Evolutionary conservation across 345 rosid species (phyloP), one percentile per base, ranked within the genome.

Genomic region (Eucalyptus sp.): DNA sequence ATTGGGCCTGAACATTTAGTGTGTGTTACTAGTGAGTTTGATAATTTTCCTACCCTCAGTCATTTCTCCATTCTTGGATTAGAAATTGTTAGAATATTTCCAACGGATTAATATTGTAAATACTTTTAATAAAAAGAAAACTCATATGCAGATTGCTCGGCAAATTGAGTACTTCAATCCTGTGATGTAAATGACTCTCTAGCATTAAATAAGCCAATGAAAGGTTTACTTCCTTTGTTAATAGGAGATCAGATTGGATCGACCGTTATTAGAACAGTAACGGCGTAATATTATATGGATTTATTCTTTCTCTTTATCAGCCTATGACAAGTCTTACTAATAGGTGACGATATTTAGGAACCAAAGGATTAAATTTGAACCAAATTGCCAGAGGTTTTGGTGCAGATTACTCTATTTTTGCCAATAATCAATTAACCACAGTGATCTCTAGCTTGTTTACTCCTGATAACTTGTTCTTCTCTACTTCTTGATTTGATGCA

Each of bases 271-370:
- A 60, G 7, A 27, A 60, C 2, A 25, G 12, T 56, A 24, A 56
- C 0, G 0, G 3, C 22, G 29, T 10, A 24, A 56, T 52, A 3
- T 56, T 56, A 56, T 8, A 27, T 27, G 31, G 0, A 62, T 12
- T 3, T 12, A 62, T 3, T 62, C 68, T 12, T 3, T 60, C 1
- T 62, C 33, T 11, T 27, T 60, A 60, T 3, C 0, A 29, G 68
- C 33, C 68, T 52, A 52, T 7, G 24, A 18, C 24, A n/a, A n/a
- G 0, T 64, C 71, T 64, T 64, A 64, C 71, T 64, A n/a, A n/a
- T 29, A 14, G 71, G 13, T 7, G 20, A 64, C 7, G 71, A n/a
- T 29, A 29, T 29, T 64, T 64, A 7, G 71, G 37, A 64, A 64
- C 71, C 37, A 4, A 64, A 64, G 37, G 18, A 15, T 29, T 31